Evolutionary conservation across 2,329 filamentous ascomycete genomes (phyloP).

Genomic region (Coniella vitis): DNA sequence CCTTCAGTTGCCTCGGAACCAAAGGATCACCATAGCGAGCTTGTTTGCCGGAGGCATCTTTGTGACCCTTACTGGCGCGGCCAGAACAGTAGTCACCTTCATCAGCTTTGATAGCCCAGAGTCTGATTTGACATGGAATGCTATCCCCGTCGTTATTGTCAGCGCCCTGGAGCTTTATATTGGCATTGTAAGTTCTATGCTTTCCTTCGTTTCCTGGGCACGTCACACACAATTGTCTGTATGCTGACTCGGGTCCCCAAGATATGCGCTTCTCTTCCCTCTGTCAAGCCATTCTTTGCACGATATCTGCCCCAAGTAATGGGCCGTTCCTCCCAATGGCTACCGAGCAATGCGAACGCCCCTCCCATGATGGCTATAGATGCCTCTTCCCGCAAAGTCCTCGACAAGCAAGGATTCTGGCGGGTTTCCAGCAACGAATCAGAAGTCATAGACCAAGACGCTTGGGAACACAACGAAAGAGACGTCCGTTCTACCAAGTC

Average conservation of each 20-base stretch:
- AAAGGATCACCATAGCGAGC: constrained; percentile 37
- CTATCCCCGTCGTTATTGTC: constrained; percentile 29
- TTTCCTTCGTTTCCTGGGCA: neutral
- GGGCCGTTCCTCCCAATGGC: constrained; percentile 9
- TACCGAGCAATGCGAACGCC: constrained; percentile 3
- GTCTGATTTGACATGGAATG: constrained; percentile 32
- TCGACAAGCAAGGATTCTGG: constrained; percentile 9
- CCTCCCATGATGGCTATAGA: neutral
- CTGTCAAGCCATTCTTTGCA: constrained; percentile 38
- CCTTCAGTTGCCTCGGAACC: constrained; percentile 38
- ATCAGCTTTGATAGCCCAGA: constrained; percentile 20
- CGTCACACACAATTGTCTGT: neutral
- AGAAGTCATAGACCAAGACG: neutral
- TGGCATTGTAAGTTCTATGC: constrained; percentile 30
- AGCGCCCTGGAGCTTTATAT: constrained; percentile 35
- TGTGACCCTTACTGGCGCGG: constrained; percentile 33
- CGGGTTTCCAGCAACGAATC: constrained; percentile 6
- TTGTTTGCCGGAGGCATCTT: constrained; percentile 46
- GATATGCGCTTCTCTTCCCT: constrained; percentile 39
- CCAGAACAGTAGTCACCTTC: constrained; percentile 29
- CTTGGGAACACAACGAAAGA: neutral
- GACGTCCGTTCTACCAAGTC: no score
- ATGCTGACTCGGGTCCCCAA: constrained; percentile 14
- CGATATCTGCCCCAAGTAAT: constrained; percentile 28
- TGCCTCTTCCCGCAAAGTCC: neutral